These are phyloP conservation scores for Dryadomyces sulphureus DNA, from an alignment of 2,329 filamentous ascomycete genomes.

Conservation along the genomic window DNA sequence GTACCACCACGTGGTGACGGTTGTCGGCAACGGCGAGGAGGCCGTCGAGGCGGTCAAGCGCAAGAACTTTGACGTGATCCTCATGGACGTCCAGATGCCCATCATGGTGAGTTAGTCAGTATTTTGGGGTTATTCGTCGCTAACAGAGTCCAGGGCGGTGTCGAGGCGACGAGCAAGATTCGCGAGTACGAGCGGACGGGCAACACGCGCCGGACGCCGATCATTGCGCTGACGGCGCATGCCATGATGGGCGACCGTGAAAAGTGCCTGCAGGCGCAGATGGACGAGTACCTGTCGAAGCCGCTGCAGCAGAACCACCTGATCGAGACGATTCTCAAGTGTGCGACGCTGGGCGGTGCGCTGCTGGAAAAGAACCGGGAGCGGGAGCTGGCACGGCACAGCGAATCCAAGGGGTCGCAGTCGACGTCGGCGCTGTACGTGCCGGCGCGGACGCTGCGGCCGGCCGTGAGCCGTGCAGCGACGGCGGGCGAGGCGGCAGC, in stretches of 20 bases:
- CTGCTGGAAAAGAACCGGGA: constrained; percentile 64
- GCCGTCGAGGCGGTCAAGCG: constrained; percentile 85
- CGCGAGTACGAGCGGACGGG: constrained; percentile 82
- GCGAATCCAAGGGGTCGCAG: constrained; percentile 15
- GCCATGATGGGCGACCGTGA: constrained; percentile 98
- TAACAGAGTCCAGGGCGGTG: constrained; percentile 56
- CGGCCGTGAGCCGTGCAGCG: background rate
- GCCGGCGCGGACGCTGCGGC: constrained; percentile 21
- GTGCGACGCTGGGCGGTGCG: constrained; percentile 76
- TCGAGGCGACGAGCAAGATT: constrained; percentile 94
- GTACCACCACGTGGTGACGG: constrained; percentile 82
- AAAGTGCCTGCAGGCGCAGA: constrained; percentile 95
- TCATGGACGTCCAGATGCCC: constrained; percentile 99
- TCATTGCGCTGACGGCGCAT: constrained; percentile 92
- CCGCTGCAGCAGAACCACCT: constrained; percentile 15
- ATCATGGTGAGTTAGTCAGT: constrained; percentile 84
- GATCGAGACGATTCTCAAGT: constrained; percentile 59
- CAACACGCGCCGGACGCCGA: constrained; percentile 71
- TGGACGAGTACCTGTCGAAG: constrained; percentile 98
- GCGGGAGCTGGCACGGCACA: constrained; percentile 31
- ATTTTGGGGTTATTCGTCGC: constrained; percentile 19
- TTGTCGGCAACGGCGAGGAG: constrained; percentile 89
- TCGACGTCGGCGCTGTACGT: constrained; percentile 5
- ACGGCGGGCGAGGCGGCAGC: background rate
- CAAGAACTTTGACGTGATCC: constrained; percentile 86